phyloP scores from a whole-genome alignment of 2,329 filamentous ascomycete species.

The Nemania bipapillata region DNA sequence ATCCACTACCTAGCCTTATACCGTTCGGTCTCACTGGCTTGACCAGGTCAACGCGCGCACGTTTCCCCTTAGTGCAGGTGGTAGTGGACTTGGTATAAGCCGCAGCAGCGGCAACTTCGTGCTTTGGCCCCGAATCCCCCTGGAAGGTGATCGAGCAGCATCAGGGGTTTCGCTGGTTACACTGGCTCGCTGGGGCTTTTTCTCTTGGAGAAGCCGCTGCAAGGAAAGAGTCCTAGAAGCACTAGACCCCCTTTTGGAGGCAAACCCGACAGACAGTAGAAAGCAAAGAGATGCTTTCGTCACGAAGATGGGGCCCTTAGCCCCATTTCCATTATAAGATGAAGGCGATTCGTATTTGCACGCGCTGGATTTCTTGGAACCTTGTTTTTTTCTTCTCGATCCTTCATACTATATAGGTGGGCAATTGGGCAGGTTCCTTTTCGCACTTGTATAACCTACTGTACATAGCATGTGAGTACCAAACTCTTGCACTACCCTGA shows the following conservation, averaged over 20 bases:
- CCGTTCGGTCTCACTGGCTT: slow-evolving; percentile 13
- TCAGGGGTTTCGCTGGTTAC: slow-evolving; percentile 25
- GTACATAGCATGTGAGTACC: slow-evolving; percentile 21
- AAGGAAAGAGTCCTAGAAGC: background rate
- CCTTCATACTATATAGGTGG: background rate
- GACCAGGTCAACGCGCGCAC: background rate
- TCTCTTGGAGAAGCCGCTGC: slow-evolving; percentile 1
- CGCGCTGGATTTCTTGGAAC: background rate
- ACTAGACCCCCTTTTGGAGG: slow-evolving; percentile 19
- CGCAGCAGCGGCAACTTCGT: slow-evolving; percentile 10
- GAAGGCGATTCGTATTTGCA: slow-evolving; percentile 1
- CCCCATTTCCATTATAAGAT: slow-evolving; percentile 28
- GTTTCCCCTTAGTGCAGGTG: background rate
- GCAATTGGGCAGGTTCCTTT: slow-evolving; percentile 31
- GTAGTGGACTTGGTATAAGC: background rate
- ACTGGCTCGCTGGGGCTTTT: background rate
- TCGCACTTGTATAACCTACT: slow-evolving; percentile 3
- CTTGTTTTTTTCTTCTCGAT: background rate
- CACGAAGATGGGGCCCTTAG: slow-evolving; percentile 20
- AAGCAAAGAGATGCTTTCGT: slow-evolving; percentile 21
- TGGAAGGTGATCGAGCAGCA: slow-evolving; percentile 21
- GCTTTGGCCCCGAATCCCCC: slow-evolving; percentile 16
- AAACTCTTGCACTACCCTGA: background rate
- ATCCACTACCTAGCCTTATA: slow-evolving; percentile 2
- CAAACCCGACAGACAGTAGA: slow-evolving; percentile 7